phyloP scores from a whole-genome alignment of 2,329 filamentous ascomycete species.

The Zalaria obscura region DNA sequence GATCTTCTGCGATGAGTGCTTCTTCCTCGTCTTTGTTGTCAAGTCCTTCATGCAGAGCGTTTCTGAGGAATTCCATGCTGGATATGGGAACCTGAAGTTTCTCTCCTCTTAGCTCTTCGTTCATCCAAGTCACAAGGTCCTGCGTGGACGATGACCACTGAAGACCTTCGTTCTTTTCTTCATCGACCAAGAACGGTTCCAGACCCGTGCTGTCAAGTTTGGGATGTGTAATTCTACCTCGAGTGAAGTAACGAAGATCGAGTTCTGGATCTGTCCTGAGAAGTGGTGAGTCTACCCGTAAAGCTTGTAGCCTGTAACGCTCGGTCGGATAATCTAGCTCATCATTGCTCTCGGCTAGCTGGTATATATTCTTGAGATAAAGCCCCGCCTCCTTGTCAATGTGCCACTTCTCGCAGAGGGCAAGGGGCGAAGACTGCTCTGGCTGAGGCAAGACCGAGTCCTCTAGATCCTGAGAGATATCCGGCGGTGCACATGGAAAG shows the following conservation, averaged over 20 bases:
- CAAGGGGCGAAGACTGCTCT: too few relatives aligned
- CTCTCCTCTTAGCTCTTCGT: slow-evolving; percentile 15
- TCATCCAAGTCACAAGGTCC: slow-evolving; percentile 13
- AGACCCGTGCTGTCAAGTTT: slow-evolving; percentile 12
- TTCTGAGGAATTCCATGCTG: slow-evolving; percentile 11
- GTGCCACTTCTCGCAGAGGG: slow-evolving; percentile 16
- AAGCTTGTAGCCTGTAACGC: neutral
- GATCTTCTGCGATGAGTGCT: slow-evolving; percentile 10
- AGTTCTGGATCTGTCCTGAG: slow-evolving; percentile 26
- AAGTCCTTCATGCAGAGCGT: too few relatives aligned
- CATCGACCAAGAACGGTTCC: slow-evolving; percentile 20
- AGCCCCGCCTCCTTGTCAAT: slow-evolving; percentile 4
- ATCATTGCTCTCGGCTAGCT: neutral
- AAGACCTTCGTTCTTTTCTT: slow-evolving; percentile 25
- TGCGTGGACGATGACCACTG: slow-evolving; percentile 21
- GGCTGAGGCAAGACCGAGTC: slow-evolving; percentile 8
- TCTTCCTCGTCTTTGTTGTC: slow-evolving; percentile 12
- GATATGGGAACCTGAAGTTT: slow-evolving; percentile 20
- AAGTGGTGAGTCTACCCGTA: slow-evolving; percentile 29
- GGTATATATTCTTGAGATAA: slow-evolving; percentile 10
- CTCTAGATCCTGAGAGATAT: slow-evolving; percentile 9
- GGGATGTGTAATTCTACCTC: neutral
- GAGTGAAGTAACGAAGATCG: slow-evolving; percentile 23
- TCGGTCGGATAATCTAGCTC: slow-evolving; percentile 8
- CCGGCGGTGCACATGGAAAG: slow-evolving; percentile 1